These are phyloP conservation scores for Aristolochia contorta DNA, from an alignment of 164 flowering plant species.

Conservation along the genomic window DNA sequence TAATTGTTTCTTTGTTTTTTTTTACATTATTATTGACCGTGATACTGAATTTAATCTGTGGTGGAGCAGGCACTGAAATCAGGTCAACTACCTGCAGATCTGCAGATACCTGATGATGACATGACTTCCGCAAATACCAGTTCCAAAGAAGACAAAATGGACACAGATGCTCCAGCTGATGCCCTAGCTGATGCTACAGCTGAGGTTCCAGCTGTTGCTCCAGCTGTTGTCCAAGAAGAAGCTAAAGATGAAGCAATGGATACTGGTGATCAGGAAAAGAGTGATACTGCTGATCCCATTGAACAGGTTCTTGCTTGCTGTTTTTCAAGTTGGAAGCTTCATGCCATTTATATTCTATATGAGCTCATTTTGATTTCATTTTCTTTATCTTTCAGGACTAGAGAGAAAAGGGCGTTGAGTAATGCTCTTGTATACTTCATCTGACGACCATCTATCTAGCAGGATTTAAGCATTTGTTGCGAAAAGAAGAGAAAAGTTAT, in stretches of 20 bases:
- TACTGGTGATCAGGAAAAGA: slow-evolving; percentile 19
- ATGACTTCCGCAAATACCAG: slow-evolving; percentile 1
- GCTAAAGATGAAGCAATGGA: slow-evolving; percentile 14
- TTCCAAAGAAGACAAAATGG: slow-evolving; percentile 32
- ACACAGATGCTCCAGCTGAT: slow-evolving; percentile 21
- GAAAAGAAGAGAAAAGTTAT: no score
- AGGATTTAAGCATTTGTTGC: no score
- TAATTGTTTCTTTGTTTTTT: background rate
- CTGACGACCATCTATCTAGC: no score
- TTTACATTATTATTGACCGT: background rate
- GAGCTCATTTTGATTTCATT: no score
- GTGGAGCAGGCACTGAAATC: slow-evolving; percentile 57
- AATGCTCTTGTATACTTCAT: no score
- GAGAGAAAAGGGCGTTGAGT: no score
- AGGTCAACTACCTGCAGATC: slow-evolving; percentile 75
- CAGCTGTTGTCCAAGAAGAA: slow-evolving; percentile 12
- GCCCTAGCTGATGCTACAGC: no score
- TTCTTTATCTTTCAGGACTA: no score
- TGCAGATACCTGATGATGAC: slow-evolving; percentile 30
- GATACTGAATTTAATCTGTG: background rate
- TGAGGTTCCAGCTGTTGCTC: slow-evolving; percentile 10
- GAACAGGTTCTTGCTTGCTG: slow-evolving; percentile 6
- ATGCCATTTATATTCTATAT: no score
- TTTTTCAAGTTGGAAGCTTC: no score
- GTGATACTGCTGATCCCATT: slow-evolving; percentile 30